Percentiles rank a stretch among this genome's conserved stretches.
These are phyloP conservation scores for Debaryomycetaceae sp. DNA, from an alignment of 1,139 yeast species.

Conservation along the genomic window DNA sequence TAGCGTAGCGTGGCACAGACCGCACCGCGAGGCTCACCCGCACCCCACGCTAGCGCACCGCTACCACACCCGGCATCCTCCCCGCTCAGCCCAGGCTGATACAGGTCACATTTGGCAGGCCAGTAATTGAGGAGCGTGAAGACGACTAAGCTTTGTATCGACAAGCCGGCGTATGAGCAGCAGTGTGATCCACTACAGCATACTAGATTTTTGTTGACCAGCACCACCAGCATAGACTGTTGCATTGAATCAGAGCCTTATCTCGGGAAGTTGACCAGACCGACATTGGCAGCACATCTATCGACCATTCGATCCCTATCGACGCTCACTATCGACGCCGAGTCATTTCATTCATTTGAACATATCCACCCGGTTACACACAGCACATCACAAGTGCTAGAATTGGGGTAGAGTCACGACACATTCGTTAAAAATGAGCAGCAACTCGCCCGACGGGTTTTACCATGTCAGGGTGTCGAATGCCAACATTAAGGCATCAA, in stretches of 20 bases:
- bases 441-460: constrained; percentile 34
- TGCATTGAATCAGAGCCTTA: background rate
- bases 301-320: background rate
- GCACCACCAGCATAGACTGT: background rate
- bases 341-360: too few species aligned
- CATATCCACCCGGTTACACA: background rate
- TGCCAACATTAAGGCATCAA: constrained; percentile 30
- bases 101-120: background rate
- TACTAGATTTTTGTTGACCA: background rate
- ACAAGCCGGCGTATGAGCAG: background rate
- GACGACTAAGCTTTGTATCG: background rate
- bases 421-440: constrained; percentile 5
- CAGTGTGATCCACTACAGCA: background rate
- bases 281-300: too few species aligned
- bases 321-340: too few species aligned
- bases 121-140: background rate
- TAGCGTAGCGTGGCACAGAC: background rate
- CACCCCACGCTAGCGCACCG: background rate
- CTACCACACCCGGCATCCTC: background rate
- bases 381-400: background rate
- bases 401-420: too few species aligned
- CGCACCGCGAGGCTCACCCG: background rate
- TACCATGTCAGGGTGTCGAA: constrained; percentile 34
- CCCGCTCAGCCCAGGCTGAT: background rate
- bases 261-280: background rate